Conservation (phyloP, 2,329 filamentous ascomycete genomes). For the Hymenoscyphus fraxineus region DNA sequence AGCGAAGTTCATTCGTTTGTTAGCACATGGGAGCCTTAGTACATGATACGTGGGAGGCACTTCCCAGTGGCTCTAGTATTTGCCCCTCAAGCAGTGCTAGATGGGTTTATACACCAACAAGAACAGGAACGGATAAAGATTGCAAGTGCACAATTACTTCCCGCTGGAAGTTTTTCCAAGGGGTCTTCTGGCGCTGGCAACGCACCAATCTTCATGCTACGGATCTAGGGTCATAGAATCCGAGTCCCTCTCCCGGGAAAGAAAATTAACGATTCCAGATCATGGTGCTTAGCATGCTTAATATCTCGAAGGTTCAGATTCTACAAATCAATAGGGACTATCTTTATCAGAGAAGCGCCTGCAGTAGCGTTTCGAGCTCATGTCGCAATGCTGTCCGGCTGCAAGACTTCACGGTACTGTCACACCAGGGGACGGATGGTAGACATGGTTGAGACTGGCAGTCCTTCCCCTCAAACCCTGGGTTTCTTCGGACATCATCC, state of each 20-base stretch:
- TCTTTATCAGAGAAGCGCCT: not conserved
- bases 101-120: not conserved
- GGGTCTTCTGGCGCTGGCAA: too few relatives aligned
- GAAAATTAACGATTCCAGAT: not conserved
- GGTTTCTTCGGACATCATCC: not conserved
- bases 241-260: not conserved
- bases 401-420: not conserved
- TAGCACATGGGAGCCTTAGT: not conserved
- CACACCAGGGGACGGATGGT: slow-evolving; percentile 6
- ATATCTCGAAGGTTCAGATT: not conserved
- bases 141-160: not conserved
- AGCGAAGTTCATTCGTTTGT: not conserved
- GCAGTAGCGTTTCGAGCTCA: not conserved
- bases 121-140: not conserved
- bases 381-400: not conserved
- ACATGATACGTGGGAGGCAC: not conserved
- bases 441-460: not conserved
- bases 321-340: not conserved
- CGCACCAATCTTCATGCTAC: too few relatives aligned
- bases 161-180: not conserved
- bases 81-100: not conserved
- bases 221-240: too few relatives aligned
- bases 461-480: slow-evolving; percentile 3
- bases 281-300: not conserved
- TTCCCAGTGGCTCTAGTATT: not conserved